Percentiles rank a stretch among this genome's conserved stretches.
These are phyloP conservation scores for Pistacia vera DNA, from an alignment of 345 rosid species.

Conservation along the genomic window DNA sequence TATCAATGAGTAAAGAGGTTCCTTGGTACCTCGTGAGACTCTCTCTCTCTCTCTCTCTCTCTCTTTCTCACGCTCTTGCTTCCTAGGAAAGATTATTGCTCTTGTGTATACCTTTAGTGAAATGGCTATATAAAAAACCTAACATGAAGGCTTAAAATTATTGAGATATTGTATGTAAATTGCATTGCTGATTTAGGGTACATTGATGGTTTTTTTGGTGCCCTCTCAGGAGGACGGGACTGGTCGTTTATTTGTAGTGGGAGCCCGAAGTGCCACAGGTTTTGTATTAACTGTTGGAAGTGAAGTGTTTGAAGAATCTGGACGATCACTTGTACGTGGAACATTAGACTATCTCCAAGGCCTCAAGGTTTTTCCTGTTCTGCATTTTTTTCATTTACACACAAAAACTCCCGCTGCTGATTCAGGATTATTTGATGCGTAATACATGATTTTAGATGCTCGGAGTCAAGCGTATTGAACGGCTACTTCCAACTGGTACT, in stretches of 20 bases:
- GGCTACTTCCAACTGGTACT: slow-evolving; percentile 95
- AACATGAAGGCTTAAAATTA: slow-evolving; percentile 8
- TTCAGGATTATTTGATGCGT: slow-evolving; percentile 24
- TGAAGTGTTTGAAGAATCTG: slow-evolving; percentile 92
- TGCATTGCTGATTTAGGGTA: neutral
- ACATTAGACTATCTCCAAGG: slow-evolving; percentile 92
- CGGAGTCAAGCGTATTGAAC: slow-evolving; percentile 91
- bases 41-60: too few species aligned
- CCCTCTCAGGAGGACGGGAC: slow-evolving; percentile 78
- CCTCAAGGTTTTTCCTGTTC: slow-evolving; percentile 67
- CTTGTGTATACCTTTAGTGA: slow-evolving; percentile 12
- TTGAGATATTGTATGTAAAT: slow-evolving; percentile 8
- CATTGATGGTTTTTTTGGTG: neutral
- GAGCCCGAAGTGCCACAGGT: slow-evolving; percentile 74
- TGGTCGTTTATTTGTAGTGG: slow-evolving; percentile 64
- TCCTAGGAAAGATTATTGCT: neutral
- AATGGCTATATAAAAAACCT: slow-evolving; percentile 3
- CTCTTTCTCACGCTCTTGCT: neutral
- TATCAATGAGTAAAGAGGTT: slow-evolving; percentile 94
- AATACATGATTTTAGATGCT: slow-evolving; percentile 70
- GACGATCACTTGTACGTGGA: slow-evolving; percentile 94
- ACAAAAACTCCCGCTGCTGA: neutral
- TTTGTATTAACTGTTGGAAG: slow-evolving; percentile 60
- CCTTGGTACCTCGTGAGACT: slow-evolving; percentile 92
- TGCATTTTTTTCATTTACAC: neutral